Conservation (phyloP, 2,329 filamentous ascomycete species). For the Xylariaceae sp. region DNA sequence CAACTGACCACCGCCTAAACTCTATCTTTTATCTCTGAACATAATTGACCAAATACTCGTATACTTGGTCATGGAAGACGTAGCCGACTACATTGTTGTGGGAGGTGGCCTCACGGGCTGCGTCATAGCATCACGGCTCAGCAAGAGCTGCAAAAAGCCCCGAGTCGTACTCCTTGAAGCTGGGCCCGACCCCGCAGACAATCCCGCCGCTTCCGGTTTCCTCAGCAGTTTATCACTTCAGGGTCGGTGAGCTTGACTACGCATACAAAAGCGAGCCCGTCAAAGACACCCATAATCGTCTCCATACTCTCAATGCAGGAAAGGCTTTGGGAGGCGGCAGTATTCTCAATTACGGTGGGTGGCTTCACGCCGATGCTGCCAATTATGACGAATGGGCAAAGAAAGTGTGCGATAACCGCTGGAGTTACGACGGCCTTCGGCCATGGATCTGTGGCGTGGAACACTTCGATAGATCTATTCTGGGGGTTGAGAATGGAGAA, state of each 20-base stretch:
- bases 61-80: no score
- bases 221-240: slow-evolving; percentile 21
- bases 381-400: slow-evolving; percentile 27
- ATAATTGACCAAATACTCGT: no score
- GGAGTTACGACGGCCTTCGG: slow-evolving; percentile 43
- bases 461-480: slow-evolving; percentile 22
- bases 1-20: no score
- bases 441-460: slow-evolving; percentile 42
- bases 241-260: slow-evolving; percentile 23
- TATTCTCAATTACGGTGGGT: slow-evolving; percentile 25
- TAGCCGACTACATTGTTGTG: slow-evolving; percentile 26
- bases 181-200: slow-evolving; percentile 20
- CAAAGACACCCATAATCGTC: slow-evolving; percentile 11
- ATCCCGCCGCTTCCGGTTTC: slow-evolving; percentile 18
- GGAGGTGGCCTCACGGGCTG: slow-evolving; percentile 26
- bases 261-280: slow-evolving; percentile 22
- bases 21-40: no score
- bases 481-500: slow-evolving; percentile 21
- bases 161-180: slow-evolving; percentile 24
- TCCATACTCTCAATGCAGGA: slow-evolving; percentile 19
- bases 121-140: slow-evolving; percentile 23
- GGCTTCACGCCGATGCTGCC: slow-evolving; percentile 23
- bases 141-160: slow-evolving; percentile 16
- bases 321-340: slow-evolving; percentile 26
- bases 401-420: slow-evolving; percentile 26